Evolutionary conservation across 352 stramenopile genomes (phyloP).

Genomic region (Phytophthora litchii): DNA sequence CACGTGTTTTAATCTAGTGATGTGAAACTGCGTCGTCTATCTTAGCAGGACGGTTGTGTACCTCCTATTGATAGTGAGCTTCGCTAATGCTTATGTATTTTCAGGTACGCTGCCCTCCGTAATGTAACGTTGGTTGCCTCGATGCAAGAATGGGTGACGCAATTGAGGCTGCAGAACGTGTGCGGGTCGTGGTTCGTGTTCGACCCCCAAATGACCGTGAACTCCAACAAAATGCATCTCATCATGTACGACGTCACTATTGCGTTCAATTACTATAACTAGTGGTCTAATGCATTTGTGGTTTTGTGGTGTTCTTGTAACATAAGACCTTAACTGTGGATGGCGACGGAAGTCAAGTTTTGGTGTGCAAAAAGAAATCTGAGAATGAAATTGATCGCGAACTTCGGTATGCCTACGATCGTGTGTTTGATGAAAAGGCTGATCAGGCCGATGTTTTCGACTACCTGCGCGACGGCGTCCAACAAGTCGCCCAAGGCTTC

Average conservation of each 20-base stretch:
- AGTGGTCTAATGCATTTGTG: not conserved
- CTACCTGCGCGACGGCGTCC: conserved; percentile 69
- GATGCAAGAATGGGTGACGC: conserved; percentile 38
- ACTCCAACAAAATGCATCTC: conserved; percentile 28
- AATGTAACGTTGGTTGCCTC: not conserved
- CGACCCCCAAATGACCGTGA: conserved; percentile 81
- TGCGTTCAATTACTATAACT: not conserved
- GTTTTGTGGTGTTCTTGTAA: not conserved
- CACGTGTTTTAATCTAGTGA: not conserved
- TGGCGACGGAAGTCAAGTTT: conserved; percentile 35
- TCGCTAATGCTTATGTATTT: conserved; percentile 19
- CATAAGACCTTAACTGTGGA: conserved; percentile 47
- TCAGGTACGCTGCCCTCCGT: conserved; percentile 5
- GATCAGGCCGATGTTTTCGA: conserved; percentile 80
- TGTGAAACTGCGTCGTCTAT: conserved; percentile 1
- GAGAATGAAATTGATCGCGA: conserved; percentile 51
- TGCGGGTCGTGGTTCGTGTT: conserved; percentile 83
- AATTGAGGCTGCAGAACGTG: conserved; percentile 52
- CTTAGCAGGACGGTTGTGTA: conserved; percentile 4
- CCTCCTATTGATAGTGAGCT: conserved; percentile 25
- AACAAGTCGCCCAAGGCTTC: conserved; percentile 85
- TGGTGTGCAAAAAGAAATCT: conserved; percentile 59
- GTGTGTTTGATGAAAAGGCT: conserved; percentile 64
- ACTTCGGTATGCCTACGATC: conserved; percentile 70
- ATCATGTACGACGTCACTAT: conserved; percentile 32